Percentiles rank a stretch among this genome's conserved stretches.
phyloP scores from a whole-genome alignment of 2,329 filamentous ascomycete genomes.

The Pseudogymnoascus sp. region DNA sequence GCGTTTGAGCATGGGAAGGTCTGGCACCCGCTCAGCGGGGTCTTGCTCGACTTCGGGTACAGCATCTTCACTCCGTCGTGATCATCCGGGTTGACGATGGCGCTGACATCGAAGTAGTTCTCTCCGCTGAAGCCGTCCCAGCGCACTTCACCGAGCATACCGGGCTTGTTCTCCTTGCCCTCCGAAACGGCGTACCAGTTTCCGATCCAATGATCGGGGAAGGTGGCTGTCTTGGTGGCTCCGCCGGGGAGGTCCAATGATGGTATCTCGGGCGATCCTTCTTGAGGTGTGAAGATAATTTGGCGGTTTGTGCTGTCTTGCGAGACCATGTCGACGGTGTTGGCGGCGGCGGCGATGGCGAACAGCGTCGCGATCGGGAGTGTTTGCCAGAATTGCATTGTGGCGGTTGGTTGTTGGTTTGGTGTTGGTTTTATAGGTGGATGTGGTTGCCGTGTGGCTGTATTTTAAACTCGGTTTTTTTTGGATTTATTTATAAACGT shows the following conservation, averaged over 20 bases:
- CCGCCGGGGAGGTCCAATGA: constrained; percentile 21
- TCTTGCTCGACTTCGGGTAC: constrained; percentile 36
- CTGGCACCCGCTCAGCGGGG: constrained; percentile 43
- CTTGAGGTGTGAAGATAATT: constrained; percentile 25
- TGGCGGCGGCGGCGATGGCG: constrained; percentile 39
- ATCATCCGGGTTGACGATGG: constrained; percentile 48
- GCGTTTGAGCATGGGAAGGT: constrained; percentile 46
- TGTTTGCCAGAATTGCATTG: constrained; percentile 45
- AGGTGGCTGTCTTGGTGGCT: constrained; percentile 33
- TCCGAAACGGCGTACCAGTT: constrained; percentile 40
- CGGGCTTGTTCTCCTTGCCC: constrained; percentile 35
- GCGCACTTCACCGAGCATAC: constrained; percentile 47
- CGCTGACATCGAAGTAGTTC: constrained; percentile 53
- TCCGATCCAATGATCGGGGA: constrained; percentile 35
- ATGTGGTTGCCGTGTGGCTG: neutral
- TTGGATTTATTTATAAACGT: neutral
- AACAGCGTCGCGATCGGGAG: constrained; percentile 37
- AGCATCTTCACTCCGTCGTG: constrained; percentile 47
- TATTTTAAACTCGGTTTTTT: neutral
- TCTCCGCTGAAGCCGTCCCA: constrained; percentile 42
- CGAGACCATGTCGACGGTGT: constrained; percentile 51
- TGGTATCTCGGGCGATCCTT: constrained; percentile 16
- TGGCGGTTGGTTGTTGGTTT: constrained; percentile 25
- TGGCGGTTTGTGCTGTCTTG: constrained; percentile 41
- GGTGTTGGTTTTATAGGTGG: neutral